These are phyloP conservation scores for Fusarium abutilonis DNA, from an alignment of 2,329 filamentous ascomycete genomes.

Conservation along the genomic window DNA sequence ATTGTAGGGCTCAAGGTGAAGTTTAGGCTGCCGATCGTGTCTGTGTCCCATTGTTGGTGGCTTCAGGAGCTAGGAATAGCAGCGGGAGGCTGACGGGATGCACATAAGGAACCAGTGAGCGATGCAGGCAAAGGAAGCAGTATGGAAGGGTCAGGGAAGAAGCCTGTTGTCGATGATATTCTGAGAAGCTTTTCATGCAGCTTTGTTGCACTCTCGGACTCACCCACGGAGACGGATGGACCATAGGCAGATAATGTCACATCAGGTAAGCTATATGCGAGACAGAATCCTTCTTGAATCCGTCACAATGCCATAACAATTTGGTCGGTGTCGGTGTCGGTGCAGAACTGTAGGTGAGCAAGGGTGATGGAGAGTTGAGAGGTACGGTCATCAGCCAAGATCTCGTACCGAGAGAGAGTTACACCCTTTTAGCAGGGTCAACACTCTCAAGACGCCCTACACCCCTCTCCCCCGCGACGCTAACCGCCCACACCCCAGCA, in stretches of 20 bases:
- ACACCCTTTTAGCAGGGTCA: conserved; percentile 2
- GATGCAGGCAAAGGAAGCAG: conserved; percentile 27
- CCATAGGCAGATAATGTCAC: no score
- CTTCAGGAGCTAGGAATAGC: conserved; percentile 28
- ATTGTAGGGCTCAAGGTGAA: conserved; percentile 29
- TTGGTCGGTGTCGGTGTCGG: conserved; percentile 4
- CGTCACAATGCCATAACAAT: neutral
- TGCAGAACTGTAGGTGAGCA: conserved; percentile 2
- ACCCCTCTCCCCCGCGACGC: conserved; percentile 29
- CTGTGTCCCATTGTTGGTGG: conserved; percentile 22
- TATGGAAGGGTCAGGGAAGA: conserved; percentile 30
- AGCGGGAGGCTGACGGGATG: conserved; percentile 35
- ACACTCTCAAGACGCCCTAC: conserved; percentile 17
- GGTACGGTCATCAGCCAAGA: conserved; percentile 6
- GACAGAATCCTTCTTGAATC: neutral
- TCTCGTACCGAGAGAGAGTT: conserved; percentile 12
- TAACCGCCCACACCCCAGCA: neutral
- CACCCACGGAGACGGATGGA: conserved; percentile 16
- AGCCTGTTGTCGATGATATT: conserved; percentile 23
- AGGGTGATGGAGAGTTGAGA: neutral
- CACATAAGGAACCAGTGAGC: conserved; percentile 24
- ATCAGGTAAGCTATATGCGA: neutral
- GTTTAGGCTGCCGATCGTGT: conserved; percentile 3
- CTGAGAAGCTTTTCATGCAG: conserved; percentile 23
- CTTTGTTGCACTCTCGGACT: conserved; percentile 11